phyloP scores from a whole-genome alignment of 805 yeast genomes.

The Ogataea pilisensis region DNA sequence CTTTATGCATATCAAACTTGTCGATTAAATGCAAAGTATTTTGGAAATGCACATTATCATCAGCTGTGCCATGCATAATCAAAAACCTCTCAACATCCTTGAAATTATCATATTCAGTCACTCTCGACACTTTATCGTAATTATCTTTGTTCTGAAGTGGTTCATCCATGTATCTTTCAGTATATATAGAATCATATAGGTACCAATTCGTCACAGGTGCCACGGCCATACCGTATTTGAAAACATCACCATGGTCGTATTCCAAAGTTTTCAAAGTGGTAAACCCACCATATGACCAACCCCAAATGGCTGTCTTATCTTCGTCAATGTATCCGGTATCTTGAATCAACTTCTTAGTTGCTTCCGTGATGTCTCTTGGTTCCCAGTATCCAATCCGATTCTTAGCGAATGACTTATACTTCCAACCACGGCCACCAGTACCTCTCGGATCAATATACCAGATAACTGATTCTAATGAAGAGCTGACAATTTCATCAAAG shows the following conservation, averaged over 20 bases:
- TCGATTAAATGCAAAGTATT: slow-evolving; percentile 63
- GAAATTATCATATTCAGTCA: slow-evolving; percentile 41
- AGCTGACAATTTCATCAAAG: slow-evolving; percentile 56
- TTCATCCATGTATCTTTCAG: slow-evolving; percentile 69
- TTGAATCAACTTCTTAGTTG: slow-evolving; percentile 46
- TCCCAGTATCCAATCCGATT: slow-evolving; percentile 69
- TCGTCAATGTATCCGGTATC: slow-evolving; percentile 45
- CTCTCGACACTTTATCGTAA: slow-evolving; percentile 42
- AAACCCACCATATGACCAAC: slow-evolving; percentile 88
- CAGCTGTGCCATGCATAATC: slow-evolving; percentile 79
- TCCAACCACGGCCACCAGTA: slow-evolving; percentile 78
- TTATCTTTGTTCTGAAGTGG: slow-evolving; percentile 48
- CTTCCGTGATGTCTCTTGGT: slow-evolving; percentile 59
- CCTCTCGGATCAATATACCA: slow-evolving; percentile 77
- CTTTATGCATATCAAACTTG: slow-evolving; percentile 42
- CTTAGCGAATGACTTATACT: slow-evolving; percentile 51
- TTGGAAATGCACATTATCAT: slow-evolving; percentile 79
- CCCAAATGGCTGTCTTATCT: slow-evolving; percentile 68
- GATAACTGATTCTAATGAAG: slow-evolving; percentile 56
- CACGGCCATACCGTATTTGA: slow-evolving; percentile 75
- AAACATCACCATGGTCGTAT: slow-evolving; percentile 54
- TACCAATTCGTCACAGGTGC: slow-evolving; percentile 85
- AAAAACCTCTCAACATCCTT: slow-evolving; percentile 51
- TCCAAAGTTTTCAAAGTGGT: slow-evolving; percentile 71
- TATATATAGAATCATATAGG: slow-evolving; percentile 71